These are phyloP conservation scores for Tolypocladium capitatum DNA, from an alignment of 2,329 filamentous ascomycete species.

Conservation along the genomic window DNA sequence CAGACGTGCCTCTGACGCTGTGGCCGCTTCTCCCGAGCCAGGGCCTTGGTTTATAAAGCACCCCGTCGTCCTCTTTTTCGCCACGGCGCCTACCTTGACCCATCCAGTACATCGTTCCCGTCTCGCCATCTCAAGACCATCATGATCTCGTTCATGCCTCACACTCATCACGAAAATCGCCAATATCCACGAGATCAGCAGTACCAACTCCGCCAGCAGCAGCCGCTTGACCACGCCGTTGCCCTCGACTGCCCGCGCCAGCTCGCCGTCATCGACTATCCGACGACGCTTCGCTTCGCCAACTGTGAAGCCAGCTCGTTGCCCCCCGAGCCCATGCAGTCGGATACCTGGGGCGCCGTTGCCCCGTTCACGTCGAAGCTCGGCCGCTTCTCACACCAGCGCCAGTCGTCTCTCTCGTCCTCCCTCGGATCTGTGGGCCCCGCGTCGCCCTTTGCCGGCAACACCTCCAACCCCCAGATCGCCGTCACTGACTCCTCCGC, in stretches of 20 bases:
- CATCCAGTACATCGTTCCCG: background rate
- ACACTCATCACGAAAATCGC: background rate
- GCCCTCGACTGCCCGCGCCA: background rate
- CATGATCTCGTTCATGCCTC: conserved; percentile 2
- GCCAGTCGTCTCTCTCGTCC: conserved; percentile 49
- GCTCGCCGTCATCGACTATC: background rate
- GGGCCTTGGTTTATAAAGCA: conserved; percentile 1
- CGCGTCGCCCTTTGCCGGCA: conserved; percentile 42
- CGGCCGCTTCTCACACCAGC: conserved; percentile 35
- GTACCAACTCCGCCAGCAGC: background rate
- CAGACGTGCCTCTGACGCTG: conserved; percentile 1
- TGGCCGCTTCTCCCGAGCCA: background rate
- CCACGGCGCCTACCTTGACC: background rate
- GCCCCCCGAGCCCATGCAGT: conserved; percentile 22
- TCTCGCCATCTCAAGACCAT: background rate
- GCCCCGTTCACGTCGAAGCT: conserved; percentile 25
- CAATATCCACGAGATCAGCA: conserved; percentile 1
- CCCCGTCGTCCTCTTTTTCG: background rate
- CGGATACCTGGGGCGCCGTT: conserved; percentile 26
- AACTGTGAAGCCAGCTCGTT: background rate
- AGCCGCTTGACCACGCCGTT: background rate
- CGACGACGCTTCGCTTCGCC: background rate
- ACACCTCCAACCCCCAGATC: conserved; percentile 44
- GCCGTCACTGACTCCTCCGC: conserved; percentile 33
- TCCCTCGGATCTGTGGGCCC: conserved; percentile 48